Evolutionary conservation across 2,329 filamentous ascomycete species (phyloP), one percentile per base, ranked within the genome.

Genomic region (Cordyceps fumosorosea): DNA sequence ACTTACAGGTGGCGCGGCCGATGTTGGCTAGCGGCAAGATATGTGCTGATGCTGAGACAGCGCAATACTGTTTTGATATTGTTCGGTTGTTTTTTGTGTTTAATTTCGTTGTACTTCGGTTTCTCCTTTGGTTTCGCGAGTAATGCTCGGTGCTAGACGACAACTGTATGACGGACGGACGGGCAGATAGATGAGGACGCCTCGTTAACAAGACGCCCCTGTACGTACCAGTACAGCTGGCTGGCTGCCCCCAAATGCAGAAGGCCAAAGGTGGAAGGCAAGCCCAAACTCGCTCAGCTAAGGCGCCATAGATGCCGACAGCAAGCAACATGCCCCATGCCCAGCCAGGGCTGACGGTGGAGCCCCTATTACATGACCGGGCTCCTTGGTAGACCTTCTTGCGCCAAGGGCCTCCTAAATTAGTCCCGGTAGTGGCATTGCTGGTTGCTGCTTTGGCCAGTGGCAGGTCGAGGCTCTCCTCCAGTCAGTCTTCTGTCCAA

Each of bases 321-420:
- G 42, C 42, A 45, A 45, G 42, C 42, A 45, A 11, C 40, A 42
- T 47, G 44, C 44, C 44, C 44, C 44, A 48, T 50, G 56, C 56
- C 56, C 56, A 58, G 56, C 56, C 56, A 58, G 56, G 56, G 56
- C 56, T 58, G 56, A 58, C 56, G 45, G 56, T 58, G 56, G 56
- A 58, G 56, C 44, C 56, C 44, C 44, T 40, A n/a, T 48, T 22
- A 1, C 44, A 12, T 57, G 18, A 5, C 26, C 45, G 24, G 37
- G 14, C 42, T 11, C 16, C 34, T 32, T 24, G n/a, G 26, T 29
- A 45, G 44, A 18, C 24, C 44, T 7, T 37, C 34, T 37, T 37
- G 34, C 34, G 34, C 5, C 34, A 37, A 37, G 34, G 34, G 34
- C 34, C 34, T 37, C 10, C 34, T 37, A 12, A 37, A 37, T 37